phyloP scores from a whole-genome alignment of 148 eudicot genomes.

The Suaeda aralocaspica region DNA sequence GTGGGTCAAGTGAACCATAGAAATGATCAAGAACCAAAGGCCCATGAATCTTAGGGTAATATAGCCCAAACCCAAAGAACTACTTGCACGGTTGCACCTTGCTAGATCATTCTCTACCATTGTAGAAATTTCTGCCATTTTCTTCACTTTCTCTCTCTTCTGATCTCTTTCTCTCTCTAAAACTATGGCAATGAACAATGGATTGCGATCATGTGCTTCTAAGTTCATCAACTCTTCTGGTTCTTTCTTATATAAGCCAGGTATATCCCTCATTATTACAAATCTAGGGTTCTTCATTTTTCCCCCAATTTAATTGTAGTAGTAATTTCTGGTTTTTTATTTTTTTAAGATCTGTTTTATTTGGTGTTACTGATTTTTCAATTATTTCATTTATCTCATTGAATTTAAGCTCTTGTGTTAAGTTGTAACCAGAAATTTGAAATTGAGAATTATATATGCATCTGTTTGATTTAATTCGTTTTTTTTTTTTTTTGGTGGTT shows the following conservation, averaged over 20 bases:
- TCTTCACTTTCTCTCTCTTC: constrained; percentile 9
- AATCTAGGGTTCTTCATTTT: constrained; percentile 16
- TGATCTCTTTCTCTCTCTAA: background rate
- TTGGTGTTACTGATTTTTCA: constrained; percentile 4
- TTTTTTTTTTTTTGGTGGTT: background rate
- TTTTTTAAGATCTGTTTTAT: constrained; percentile 13
- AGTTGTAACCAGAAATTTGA: background rate
- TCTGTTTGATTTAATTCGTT: background rate
- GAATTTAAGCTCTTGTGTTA: background rate
- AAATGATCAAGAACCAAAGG: too few relatives aligned
- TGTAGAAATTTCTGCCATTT: background rate
- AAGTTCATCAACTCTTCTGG: constrained; percentile 50
- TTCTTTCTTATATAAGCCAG: constrained; percentile 51
- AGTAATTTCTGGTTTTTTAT: background rate
- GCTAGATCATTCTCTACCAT: background rate
- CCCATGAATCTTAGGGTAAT: too few relatives aligned
- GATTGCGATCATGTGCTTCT: constrained; percentile 53
- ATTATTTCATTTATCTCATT: background rate
- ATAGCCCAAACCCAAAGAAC: too few relatives aligned
- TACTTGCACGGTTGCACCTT: too few relatives aligned
- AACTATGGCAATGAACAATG: constrained; percentile 64
- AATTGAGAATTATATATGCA: background rate
- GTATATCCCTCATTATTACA: constrained; percentile 26
- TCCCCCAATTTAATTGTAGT: background rate
- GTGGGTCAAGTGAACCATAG: too few relatives aligned